Conservation (phyloP, 257 asterid genomes). For the Nicotiana otophora region DNA sequence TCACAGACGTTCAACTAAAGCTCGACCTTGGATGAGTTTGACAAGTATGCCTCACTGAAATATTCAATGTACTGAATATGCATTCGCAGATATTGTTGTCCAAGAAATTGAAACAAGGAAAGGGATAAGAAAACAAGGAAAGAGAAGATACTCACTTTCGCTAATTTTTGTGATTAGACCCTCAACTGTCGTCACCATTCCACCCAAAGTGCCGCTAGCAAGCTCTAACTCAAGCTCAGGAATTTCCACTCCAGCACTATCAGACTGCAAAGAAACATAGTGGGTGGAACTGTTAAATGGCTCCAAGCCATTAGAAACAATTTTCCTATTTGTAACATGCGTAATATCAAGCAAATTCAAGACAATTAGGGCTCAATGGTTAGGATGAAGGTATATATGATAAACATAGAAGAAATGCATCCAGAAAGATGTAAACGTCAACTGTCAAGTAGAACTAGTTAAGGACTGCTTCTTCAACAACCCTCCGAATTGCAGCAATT, state of each 20-base stretch:
- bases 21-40: background rate
- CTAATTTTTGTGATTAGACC: constrained; percentile 79
- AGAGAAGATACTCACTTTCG: constrained; percentile 55
- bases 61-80: background rate
- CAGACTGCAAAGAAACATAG: constrained; percentile 46
- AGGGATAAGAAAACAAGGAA: background rate
- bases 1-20: background rate
- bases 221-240: constrained; percentile 92
- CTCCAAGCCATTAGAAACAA: background rate
- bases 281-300: background rate
- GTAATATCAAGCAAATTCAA: background rate
- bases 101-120: background rate
- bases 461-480: background rate
- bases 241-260: constrained; percentile 68
- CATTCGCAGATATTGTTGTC: background rate
- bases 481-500: too few relatives aligned
- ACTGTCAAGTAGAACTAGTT: background rate
- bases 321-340: background rate
- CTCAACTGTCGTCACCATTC: constrained; percentile 89
- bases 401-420: background rate
- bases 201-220: constrained; percentile 85
- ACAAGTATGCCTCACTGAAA: background rate
- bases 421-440: background rate
- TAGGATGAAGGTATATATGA: background rate
- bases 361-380: background rate